These are phyloP conservation scores for Beta corolliflora DNA, from an alignment of 179 eudicot species.

Conservation along the genomic window DNA sequence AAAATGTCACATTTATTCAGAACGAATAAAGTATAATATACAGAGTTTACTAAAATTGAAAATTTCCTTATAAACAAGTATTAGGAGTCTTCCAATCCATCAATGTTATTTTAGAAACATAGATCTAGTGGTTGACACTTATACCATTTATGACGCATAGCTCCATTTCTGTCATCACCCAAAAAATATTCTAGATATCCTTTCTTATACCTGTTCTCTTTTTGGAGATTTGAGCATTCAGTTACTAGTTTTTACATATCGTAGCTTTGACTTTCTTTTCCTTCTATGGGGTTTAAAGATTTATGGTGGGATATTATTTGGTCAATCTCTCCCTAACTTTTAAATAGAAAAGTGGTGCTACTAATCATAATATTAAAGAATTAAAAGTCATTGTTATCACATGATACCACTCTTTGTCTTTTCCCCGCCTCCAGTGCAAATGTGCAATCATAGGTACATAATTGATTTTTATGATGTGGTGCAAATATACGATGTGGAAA, in stretches of 20 bases:
- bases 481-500: slow-evolving; percentile 17
- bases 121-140: slow-evolving; percentile 1
- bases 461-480: neutral
- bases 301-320: slow-evolving; percentile 8
- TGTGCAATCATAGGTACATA: slow-evolving; percentile 26
- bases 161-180: neutral
- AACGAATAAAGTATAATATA: too few species aligned
- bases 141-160: neutral
- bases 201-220: neutral
- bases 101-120: neutral
- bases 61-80: too few species aligned
- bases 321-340: neutral
- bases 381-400: neutral
- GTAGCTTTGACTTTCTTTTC: neutral
- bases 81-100: too few species aligned
- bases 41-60: too few species aligned
- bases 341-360: neutral
- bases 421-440: slow-evolving; percentile 13
- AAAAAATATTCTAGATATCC: neutral
- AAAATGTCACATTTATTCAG: too few species aligned
- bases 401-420: slow-evolving; percentile 6
- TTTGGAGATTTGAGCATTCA: slow-evolving; percentile 12
- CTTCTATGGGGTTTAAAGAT: neutral
- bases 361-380: slow-evolving; percentile 1
- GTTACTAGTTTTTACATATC: slow-evolving; percentile 18